phyloP scores from a whole-genome alignment of 2,329 filamentous ascomycete species.

The Aspergillus unguis region DNA sequence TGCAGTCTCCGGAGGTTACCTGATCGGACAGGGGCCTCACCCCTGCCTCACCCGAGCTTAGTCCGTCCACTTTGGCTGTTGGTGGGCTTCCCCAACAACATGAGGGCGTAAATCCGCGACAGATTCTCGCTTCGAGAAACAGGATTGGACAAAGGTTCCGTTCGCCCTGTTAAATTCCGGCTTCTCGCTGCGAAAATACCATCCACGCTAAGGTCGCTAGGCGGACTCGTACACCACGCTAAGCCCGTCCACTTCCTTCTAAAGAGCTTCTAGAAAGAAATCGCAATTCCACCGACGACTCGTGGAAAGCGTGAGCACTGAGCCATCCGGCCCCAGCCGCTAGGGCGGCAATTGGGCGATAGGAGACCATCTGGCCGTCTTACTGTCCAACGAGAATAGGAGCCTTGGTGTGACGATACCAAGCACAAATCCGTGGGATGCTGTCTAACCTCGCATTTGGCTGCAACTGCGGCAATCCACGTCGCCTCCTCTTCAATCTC shows the following conservation, averaged over 20 bases:
- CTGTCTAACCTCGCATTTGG: slow-evolving; percentile 3
- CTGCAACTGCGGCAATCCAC: slow-evolving; percentile 5
- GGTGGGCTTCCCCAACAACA: not conserved
- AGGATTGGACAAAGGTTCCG: not conserved
- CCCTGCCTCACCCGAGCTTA: slow-evolving; percentile 6
- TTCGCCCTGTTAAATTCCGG: not conserved
- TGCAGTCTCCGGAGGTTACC: not conserved
- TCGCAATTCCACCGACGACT: not conserved
- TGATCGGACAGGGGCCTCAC: slow-evolving; percentile 3
- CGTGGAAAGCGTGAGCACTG: not conserved
- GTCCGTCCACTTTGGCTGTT: slow-evolving; percentile 3
- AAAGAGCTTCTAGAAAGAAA: slow-evolving; percentile 16
- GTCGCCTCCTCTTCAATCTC: not conserved
- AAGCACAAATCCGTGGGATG: slow-evolving; percentile 8
- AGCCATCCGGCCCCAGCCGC: slow-evolving; percentile 8
- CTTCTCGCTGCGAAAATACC: slow-evolving; percentile 1
- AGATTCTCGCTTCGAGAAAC: not conserved
- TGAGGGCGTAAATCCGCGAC: not conserved
- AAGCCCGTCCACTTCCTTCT: slow-evolving; percentile 20
- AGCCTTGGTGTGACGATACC: slow-evolving; percentile 4
- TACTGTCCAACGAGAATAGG: not conserved
- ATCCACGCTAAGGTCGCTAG: slow-evolving; percentile 17
- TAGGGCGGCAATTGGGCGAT: slow-evolving; percentile 7
- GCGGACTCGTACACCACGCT: slow-evolving; percentile 17
- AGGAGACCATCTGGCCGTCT: not conserved